Conservation (phyloP, 495 filamentous ascomycete genomes). For the Penicillium lividum region DNA sequence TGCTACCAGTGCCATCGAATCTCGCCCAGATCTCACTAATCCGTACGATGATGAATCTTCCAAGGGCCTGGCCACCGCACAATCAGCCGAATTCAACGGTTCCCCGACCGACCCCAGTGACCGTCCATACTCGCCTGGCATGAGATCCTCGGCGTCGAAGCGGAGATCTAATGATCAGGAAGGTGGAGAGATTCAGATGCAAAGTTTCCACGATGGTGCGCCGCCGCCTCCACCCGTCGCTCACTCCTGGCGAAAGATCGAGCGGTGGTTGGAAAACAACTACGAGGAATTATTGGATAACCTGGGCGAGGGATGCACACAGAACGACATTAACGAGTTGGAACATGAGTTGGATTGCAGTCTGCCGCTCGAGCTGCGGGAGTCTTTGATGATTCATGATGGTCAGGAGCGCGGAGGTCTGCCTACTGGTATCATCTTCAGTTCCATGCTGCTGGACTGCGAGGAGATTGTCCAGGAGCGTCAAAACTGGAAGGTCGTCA, state of each 20-base stretch:
- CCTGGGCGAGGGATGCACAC: conserved; percentile 83
- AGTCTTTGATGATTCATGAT: conserved; percentile 88
- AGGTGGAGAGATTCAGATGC: conserved; percentile 89
- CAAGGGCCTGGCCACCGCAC: conserved; percentile 54
- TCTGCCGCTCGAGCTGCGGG: conserved; percentile 87
- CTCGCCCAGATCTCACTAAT: conserved; percentile 69
- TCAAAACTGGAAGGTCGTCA: conserved; percentile 93
- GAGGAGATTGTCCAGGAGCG: conserved; percentile 98
- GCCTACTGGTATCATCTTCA: conserved; percentile 91
- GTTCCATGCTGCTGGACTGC: conserved; percentile 93
- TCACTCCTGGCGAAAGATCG: conserved; percentile 93
- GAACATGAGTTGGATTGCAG: conserved; percentile 96
- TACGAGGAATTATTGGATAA: conserved; percentile 95
- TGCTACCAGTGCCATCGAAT: conserved; percentile 74
- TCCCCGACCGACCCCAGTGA: conserved; percentile 57
- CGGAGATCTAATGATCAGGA: conserved; percentile 57
- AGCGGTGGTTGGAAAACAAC: conserved; percentile 90
- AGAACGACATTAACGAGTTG: conserved; percentile 95
- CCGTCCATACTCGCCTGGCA: conserved; percentile 83
- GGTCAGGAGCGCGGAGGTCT: conserved; percentile 91
- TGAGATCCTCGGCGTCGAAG: conserved; percentile 71
- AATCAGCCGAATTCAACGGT: conserved; percentile 58
- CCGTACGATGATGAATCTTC: conserved; percentile 71
- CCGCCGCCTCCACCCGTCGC: conserved; percentile 83
- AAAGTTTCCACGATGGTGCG: conserved; percentile 88